These are phyloP conservation scores for Pisolithus microcarpus DNA, from an alignment of 768 basidiomycete genomes.

Conservation along the genomic window DNA sequence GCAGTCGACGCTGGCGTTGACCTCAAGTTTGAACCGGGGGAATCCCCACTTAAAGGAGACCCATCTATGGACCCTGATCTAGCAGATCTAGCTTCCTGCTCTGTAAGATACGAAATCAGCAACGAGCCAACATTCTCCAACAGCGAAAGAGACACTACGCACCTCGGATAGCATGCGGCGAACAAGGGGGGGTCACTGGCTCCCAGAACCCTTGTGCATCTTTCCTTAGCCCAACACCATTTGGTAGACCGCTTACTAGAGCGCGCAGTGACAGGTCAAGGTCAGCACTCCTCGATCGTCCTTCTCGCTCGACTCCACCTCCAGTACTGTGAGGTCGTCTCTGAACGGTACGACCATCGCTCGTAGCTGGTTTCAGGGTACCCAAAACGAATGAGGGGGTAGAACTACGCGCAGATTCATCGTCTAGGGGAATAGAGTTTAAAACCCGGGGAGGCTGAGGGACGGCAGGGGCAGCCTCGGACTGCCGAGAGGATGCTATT, in stretches of 20 bases:
- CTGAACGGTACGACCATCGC: background rate
- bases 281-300: background rate
- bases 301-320: background rate
- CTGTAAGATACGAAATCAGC: background rate
- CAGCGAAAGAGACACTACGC: background rate
- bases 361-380: background rate
- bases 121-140: too few species aligned
- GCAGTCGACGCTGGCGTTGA: background rate
- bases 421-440: background rate
- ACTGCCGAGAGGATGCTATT: background rate
- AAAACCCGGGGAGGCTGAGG: background rate
- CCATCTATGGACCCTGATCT: background rate
- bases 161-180: conserved; percentile 8
- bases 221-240: conserved; percentile 11
- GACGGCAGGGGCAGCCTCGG: background rate
- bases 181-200: conserved; percentile 10
- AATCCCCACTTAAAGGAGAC: background rate
- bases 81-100: background rate
- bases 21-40: background rate
- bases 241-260: conserved; percentile 1
- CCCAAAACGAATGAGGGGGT: background rate
- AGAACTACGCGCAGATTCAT: background rate
- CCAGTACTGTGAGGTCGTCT: background rate
- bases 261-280: background rate
- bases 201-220: conserved; percentile 25